Evolutionary conservation across 1,284 basidiomycete species (phyloP), one percentile per base, ranked within the genome.

Genomic region (Trametes hirsuta): DNA sequence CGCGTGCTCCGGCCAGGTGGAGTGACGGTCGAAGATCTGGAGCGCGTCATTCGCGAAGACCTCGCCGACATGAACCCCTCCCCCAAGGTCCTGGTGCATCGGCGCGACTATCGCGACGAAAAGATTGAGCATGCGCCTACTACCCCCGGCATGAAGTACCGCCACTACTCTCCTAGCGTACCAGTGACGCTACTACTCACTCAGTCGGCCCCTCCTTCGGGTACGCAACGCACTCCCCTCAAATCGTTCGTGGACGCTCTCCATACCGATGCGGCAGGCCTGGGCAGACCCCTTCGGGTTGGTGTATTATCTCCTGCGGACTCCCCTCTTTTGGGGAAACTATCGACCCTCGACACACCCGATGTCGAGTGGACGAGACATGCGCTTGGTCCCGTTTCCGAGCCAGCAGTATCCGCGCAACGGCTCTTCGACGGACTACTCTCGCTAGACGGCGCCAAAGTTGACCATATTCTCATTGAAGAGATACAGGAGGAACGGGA

Each of bases 91-190:
- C 77, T 93, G 47, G 91, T 94, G 8, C 87, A 93, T 69, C 79
- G 82, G 53, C 84, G 91, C 21, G 91, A 94, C 72, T 94, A 88
- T 69, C 68, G 75, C 36, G 90, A 91, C 66, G 79, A 83, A 47
- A 75, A 73, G 21, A 77, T 91, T 61, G 90, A 93, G 71, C 79
- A 80, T 48, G 84, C 88, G 0, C 97, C 97, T 1, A 96, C 94
- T 1, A 99, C 97, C 0, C 97, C 97, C 0, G 97, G 97, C n/a
- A 98, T 98, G 96, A 99, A 99, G 77, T 99, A 99, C 74, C 85
- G 92, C 53, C 97, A 99, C 77, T 99, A 99, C 74, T 93, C 95
- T 25, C 97, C 97, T 1, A 80, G 87, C 1, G 87, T 94, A 11
- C 93, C 94, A 2, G 91, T 96, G 21, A 86, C 85, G 25, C 81